phyloP scores from a whole-genome alignment of 768 basidiomycete species.

The Gymnopilus dilepis region DNA sequence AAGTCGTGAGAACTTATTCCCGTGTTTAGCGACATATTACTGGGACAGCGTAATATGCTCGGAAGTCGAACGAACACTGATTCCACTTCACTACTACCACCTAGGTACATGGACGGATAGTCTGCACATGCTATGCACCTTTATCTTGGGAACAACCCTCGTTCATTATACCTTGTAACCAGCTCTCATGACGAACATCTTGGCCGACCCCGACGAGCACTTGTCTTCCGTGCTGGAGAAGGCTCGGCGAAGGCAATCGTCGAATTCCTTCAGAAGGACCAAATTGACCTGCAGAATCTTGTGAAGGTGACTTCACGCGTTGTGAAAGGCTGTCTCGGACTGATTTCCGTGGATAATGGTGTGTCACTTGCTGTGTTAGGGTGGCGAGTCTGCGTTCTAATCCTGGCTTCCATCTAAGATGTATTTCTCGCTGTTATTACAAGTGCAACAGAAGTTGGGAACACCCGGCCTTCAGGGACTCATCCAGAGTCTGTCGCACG shows the following conservation, averaged over 20 bases:
- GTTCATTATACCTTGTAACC: slow-evolving; percentile 76
- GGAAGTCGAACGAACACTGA: too few relatives aligned
- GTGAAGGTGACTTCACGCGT: slow-evolving; percentile 72
- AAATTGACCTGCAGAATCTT: slow-evolving; percentile 69
- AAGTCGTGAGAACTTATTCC: neutral
- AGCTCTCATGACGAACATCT: slow-evolving; percentile 66
- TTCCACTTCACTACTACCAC: neutral
- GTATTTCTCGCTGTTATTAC: slow-evolving; percentile 87
- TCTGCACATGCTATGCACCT: slow-evolving; percentile 61
- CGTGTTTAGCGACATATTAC: neutral
- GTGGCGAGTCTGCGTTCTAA: neutral
- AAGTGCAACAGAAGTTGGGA: slow-evolving; percentile 76
- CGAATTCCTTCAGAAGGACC: slow-evolving; percentile 78
- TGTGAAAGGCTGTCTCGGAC: slow-evolving; percentile 84
- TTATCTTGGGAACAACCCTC: slow-evolving; percentile 69
- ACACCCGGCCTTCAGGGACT: slow-evolving; percentile 63
- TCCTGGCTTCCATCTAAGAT: slow-evolving; percentile 49
- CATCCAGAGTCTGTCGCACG: slow-evolving; percentile 74
- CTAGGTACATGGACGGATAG: slow-evolving; percentile 1
- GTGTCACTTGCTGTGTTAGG: slow-evolving; percentile 25
- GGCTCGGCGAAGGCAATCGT: slow-evolving; percentile 73
- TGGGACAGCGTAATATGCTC: neutral
- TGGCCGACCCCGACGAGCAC: slow-evolving; percentile 64
- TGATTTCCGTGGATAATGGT: slow-evolving; percentile 78
- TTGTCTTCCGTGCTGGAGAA: slow-evolving; percentile 74